phyloP scores from a whole-genome alignment of 176 grass and related monocot genomes.

The Musa schizocarpa region DNA sequence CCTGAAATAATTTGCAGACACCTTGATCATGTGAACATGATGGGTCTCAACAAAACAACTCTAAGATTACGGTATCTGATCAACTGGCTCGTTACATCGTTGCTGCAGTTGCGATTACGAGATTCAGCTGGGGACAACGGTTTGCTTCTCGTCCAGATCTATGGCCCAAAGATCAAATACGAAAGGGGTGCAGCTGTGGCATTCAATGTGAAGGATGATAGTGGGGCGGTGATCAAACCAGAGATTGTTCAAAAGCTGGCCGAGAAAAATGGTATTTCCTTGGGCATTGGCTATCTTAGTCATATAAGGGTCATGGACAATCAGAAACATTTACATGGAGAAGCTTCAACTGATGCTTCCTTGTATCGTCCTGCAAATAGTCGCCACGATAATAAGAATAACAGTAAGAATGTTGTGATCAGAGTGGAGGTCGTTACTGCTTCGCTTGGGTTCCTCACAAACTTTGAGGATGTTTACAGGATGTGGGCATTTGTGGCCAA shows the following conservation, averaged over 20 bases:
- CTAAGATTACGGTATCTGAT: conserved; percentile 73
- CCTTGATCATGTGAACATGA: conserved; percentile 90
- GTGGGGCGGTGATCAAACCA: conserved; percentile 50
- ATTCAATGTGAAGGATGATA: conserved; percentile 86
- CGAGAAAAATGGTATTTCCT: conserved; percentile 77
- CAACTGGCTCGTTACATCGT: conserved; percentile 94
- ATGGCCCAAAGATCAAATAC: conserved; percentile 97
- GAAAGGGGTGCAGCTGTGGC: conserved; percentile 96
- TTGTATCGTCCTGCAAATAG: conserved; percentile 37
- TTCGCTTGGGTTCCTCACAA: conserved; percentile 93
- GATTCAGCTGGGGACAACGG: conserved; percentile 60
- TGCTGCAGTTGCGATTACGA: conserved; percentile 72
- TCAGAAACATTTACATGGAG: conserved; percentile 50
- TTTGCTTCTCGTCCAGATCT: conserved; percentile 64
- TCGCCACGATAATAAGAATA: conserved; percentile 51
- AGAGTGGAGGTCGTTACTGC: conserved; percentile 81
- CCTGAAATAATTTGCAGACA: conserved; percentile 82
- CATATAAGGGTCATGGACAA: conserved; percentile 66
- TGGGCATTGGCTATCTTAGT: conserved; percentile 77
- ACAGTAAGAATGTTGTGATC: conserved; percentile 40
- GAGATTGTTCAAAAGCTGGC: conserved; percentile 85
- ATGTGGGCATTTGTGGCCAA: conserved; percentile 89
- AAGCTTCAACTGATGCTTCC: conserved; percentile 46
- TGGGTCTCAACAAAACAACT: conserved; percentile 96
- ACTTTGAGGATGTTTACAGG: conserved; percentile 94